Base-by-base conservation (phyloP, 768 basidiomycete genomes). In the Neoboletus brunneissimus region DNA sequence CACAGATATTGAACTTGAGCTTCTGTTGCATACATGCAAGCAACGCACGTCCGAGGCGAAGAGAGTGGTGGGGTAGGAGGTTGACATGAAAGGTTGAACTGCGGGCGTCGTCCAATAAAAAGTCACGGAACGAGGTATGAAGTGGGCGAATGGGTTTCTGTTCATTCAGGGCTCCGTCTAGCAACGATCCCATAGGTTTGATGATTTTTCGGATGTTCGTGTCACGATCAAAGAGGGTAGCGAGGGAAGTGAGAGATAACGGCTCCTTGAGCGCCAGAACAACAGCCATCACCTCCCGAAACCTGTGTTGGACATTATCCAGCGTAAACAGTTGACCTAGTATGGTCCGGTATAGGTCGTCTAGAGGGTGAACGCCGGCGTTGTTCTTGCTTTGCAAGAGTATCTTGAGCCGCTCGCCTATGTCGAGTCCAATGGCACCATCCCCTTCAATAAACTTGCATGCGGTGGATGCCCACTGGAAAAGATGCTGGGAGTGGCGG, bases 1-100 rank as follows among this genome's bases (percentile, higher is more conserved):
- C 41, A 25, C 76, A 78, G 10, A 79, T 76, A 40, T 79, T 77
- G 63, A 79, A 78, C 46, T 53, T 60, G 38, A 78, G 72, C 16
- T 56, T 59, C 34, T 43, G 51, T 12, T 57, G 59, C 76, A 78
- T 75, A 29, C 68, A 57, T 29, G 51, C 48, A 12, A 78, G 58
- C 35, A 65, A 67, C 13, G 67, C 59, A 15, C 52, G 54, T 2
- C 73, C 65, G n/a, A 77, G 60, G 22, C 10, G 9, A 6, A 55
- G 58, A 13, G 57, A 54, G 45, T 65, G 64, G 0, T 1, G 20
- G 29, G 64, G 50, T 25, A 55, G 41, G 41, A 67, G 41, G 20
- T 48, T 4, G 32, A 67, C 54, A 49, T 52, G 53, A 49, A 71
- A 75, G 4, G 38, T 51, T 5, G 54, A 55, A 29, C 67, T 66